phyloP scores from a whole-genome alignment of 257 asterid species.

The Parsonsia alboflavescens region DNA sequence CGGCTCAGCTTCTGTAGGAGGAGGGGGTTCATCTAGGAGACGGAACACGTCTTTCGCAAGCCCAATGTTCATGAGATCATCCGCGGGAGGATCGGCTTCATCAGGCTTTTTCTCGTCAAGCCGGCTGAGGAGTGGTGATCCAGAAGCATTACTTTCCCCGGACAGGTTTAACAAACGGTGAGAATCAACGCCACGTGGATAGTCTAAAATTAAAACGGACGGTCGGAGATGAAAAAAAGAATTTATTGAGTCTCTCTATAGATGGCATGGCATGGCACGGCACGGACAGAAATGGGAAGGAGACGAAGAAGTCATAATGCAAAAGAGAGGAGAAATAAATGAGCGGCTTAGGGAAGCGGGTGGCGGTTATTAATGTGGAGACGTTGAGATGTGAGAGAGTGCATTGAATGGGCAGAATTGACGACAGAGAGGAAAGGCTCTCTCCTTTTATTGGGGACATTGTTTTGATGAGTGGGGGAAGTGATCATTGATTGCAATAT shows the following conservation, averaged over 20 bases:
- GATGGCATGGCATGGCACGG: background rate
- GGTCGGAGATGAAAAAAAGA: constrained; percentile 1
- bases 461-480: constrained; percentile 3
- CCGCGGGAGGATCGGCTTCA: constrained; percentile 27
- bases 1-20: constrained; percentile 35
- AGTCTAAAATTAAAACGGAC: background rate
- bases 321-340: background rate
- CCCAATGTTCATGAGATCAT: constrained; percentile 73
- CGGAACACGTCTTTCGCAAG: constrained; percentile 76
- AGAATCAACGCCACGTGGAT: constrained; percentile 52
- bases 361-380: constrained; percentile 1
- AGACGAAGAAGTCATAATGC: background rate
- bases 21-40: constrained; percentile 71
- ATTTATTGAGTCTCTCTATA: background rate
- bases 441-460: background rate
- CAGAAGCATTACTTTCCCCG: constrained; percentile 91
- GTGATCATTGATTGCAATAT: constrained; percentile 18
- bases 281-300: background rate
- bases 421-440: constrained; percentile 4
- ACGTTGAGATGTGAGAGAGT: constrained; percentile 2
- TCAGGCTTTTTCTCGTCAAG: constrained; percentile 68
- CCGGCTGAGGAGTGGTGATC: constrained; percentile 92
- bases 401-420: constrained; percentile 24
- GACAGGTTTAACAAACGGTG: constrained; percentile 78
- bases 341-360: background rate